Evolutionary conservation across 371 early-diverging fungal species (phyloP), one percentile per base, ranked within the genome.

Genomic region (Mucor circinelloides): DNA sequence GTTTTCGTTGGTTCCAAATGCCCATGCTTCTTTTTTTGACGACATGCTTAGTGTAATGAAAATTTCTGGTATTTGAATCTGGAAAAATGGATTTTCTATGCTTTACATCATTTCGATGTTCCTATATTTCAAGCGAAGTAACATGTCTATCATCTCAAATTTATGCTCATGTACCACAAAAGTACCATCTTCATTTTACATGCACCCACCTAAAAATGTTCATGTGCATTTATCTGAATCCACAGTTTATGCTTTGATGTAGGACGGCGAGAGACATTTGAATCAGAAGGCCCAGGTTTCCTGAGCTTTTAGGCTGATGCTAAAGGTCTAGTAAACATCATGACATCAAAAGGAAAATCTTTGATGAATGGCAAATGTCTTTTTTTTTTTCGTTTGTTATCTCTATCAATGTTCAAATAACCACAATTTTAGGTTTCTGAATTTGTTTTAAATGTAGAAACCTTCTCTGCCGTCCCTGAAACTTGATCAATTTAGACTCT

Each of bases 401-500:
- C 31, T 10, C 34, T 6, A 34, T 8, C 34, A 2, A 34, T 8
- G 10, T 34, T 8, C 9, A 34, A 34, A n/a, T n/a, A n/a, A 31
- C 9, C 10, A 10, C 31, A 2, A 34, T 42, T 42, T 42, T 42
- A 17, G 42, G 42, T 42, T n/a, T 42, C 42, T 42, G 42, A 40
- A 15, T 10, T 40, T 40, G 6, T 42, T 42, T 42, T 44, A n/a
- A 44, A 19, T 13, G 13, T 44, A 58, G 65, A 65, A 65, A 65
- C 65, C 57, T 58, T 54, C 21, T 30, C 32, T 42, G 30, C 23
- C 46, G 66, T 66, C 50, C 66, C 66, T 66, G 66, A 59, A 66
- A 66, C 66, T 66, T 66, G 48, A n/a, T 58, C 66, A 66, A 65
- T 65, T 65, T 63, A 54, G 38, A 54, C 38, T 55, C 36, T 58